Evolutionary conservation across 129 eudicot genomes (phyloP), one percentile per base, ranked within the genome.

Genomic region (Scalesia atractyloides): DNA sequence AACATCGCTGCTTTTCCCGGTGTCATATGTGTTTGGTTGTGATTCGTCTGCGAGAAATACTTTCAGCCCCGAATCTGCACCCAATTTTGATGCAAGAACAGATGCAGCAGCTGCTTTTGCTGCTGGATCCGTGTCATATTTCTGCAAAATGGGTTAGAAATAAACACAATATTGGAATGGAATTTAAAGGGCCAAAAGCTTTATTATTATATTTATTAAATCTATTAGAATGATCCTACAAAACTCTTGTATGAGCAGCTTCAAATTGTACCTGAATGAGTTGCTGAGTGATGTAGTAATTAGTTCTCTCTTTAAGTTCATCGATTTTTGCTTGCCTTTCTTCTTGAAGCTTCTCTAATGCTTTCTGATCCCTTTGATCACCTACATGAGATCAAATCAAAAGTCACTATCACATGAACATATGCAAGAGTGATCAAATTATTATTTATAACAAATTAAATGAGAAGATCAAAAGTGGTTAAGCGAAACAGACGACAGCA

Each of bases 41-140:
- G 82, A 43, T 36, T 89, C 95, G 33, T 93, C 90, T 73, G 82
- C 96, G 59, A 93, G 47, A 53, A 48, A 80, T 52, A 93, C 70
- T 82, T 82, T 89, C 68, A 93, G 76, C 41, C 98, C 98, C 52
- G 96, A 87, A 81, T 89, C 98, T 24, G 88, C 85, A 47, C 96
- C 95, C 78, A 89, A 73, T 77, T 89, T 93, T 68, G 96, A 87
- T n/a, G 98, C 98, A 57, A 93, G 90, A 61, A 89, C 87, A 46
- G 87, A 77, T 19, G 98, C 96, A 69, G 98, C 98, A 65, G 96
- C 96, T 79, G 96, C 96, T 80, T 93, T 87, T 46, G 96, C 95
- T 49, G 96, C 92, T 49, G 98, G 98, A 36, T 93, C 98, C 50
- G 96, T 83, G 77, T 93, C 98, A 57, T 93, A 93, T 85, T 90